These are phyloP conservation scores for Steccherinum ochraceum DNA, from an alignment of 768 basidiomycete genomes.

Conservation along the genomic window DNA sequence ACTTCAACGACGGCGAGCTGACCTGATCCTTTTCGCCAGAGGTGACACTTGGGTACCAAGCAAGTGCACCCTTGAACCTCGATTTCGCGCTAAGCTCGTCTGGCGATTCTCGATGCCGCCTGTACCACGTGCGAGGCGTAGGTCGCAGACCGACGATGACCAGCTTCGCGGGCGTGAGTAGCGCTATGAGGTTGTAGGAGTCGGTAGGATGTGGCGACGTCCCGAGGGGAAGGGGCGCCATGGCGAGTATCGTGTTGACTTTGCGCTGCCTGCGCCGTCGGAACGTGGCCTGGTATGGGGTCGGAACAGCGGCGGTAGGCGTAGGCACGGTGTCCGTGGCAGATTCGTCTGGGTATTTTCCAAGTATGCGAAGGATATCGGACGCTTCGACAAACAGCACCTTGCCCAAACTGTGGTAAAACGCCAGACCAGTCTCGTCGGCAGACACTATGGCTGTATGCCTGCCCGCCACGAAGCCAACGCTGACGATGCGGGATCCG, in stretches of 20 bases:
- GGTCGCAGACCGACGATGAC: slow-evolving; percentile 93
- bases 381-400: slow-evolving; percentile 93
- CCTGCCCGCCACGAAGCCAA: slow-evolving; percentile 85
- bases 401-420: slow-evolving; percentile 92
- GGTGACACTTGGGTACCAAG: slow-evolving; percentile 74
- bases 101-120: slow-evolving; percentile 50
- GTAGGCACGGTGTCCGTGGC: slow-evolving; percentile 8
- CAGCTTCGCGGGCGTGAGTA: slow-evolving; percentile 86
- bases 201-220: slow-evolving; percentile 71
- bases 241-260: slow-evolving; percentile 59
- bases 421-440: slow-evolving; percentile 87
- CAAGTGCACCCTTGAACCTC: slow-evolving; percentile 56
- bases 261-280: slow-evolving; percentile 46
- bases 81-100: slow-evolving; percentile 37
- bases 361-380: slow-evolving; percentile 89
- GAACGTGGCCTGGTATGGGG: slow-evolving; percentile 17
- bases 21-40: slow-evolving; percentile 12
- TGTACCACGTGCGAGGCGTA: slow-evolving; percentile 87
- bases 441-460: slow-evolving; percentile 91
- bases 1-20: slow-evolving; percentile 8
- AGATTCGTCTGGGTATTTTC: slow-evolving; percentile 71
- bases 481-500: slow-evolving; percentile 71
- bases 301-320: slow-evolving; percentile 14
- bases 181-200: slow-evolving; percentile 68
- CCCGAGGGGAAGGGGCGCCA: slow-evolving; percentile 79